Percentiles rank a stretch among this genome's conserved stretches.
These are phyloP conservation scores for Uronychia setigera DNA, from an alignment of 73 alveolate genomes.

Conservation along the genomic window DNA sequence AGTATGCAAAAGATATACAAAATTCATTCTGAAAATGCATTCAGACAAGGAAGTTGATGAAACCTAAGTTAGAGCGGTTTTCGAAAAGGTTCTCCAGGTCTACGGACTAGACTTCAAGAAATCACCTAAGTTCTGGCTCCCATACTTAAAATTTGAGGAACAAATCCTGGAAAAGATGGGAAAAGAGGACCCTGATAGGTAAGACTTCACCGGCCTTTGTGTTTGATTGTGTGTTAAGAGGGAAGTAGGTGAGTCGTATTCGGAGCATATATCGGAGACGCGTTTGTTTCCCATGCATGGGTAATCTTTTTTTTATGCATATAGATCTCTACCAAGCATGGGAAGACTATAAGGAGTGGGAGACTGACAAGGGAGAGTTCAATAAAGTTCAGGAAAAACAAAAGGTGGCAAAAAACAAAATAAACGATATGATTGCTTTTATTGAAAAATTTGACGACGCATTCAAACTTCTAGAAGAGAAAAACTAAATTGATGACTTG, in stretches of 20 bases:
- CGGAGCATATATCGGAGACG: constrained; percentile 49
- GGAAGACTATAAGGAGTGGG: constrained; percentile 46
- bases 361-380: constrained; percentile 36
- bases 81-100: constrained; percentile 18
- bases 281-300: constrained; percentile 32
- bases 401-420: constrained; percentile 1
- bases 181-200: constrained; percentile 2
- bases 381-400: constrained; percentile 4
- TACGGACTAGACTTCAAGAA: constrained; percentile 41
- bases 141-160: constrained; percentile 34
- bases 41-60: neutral
- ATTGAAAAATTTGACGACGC: constrained; percentile 36
- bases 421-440: constrained; percentile 5
- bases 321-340: constrained; percentile 7
- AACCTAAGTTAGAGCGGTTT: constrained; percentile 10
- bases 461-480: constrained; percentile 6
- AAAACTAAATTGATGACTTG: constrained; percentile 13
- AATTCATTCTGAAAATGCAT: neutral
- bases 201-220: too few species aligned
- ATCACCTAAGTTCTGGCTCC: constrained; percentile 30
- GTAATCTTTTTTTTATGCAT: neutral
- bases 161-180: neutral
- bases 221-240: neutral
- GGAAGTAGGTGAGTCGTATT: constrained; percentile 15
- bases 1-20: constrained; percentile 18